These are phyloP conservation scores for Taiozyma onychis DNA, from an alignment of 1,139 yeast species.

Conservation along the genomic window DNA sequence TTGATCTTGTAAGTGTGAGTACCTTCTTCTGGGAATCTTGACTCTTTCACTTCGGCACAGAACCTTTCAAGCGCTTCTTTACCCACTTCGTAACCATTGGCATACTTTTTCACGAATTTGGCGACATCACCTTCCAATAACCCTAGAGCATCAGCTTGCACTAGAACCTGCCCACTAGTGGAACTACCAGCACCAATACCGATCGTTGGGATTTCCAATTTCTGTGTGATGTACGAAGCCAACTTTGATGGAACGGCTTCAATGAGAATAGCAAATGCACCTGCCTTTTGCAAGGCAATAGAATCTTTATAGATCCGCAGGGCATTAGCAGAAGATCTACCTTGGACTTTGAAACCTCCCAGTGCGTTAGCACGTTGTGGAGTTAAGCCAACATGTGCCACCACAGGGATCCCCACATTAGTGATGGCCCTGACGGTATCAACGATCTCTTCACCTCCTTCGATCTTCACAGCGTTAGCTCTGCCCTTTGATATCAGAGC, in stretches of 20 bases:
- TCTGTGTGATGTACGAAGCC: slow-evolving; percentile 59
- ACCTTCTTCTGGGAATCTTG: slow-evolving; percentile 54
- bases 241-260: slow-evolving; percentile 83
- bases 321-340: slow-evolving; percentile 52
- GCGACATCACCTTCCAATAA: slow-evolving; percentile 58
- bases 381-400: slow-evolving; percentile 90
- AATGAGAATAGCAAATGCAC: slow-evolving; percentile 68
- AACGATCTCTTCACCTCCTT: slow-evolving; percentile 63
- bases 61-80: slow-evolving; percentile 50
- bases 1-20: slow-evolving; percentile 70
- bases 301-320: slow-evolving; percentile 63
- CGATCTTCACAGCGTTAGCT: slow-evolving; percentile 80
- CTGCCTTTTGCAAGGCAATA: slow-evolving; percentile 62
- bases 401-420: slow-evolving; percentile 75
- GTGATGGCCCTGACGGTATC: slow-evolving; percentile 47
- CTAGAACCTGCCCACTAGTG: slow-evolving; percentile 88
- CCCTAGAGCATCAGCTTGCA: slow-evolving; percentile 79
- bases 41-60: slow-evolving; percentile 48
- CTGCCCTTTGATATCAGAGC: slow-evolving; percentile 52
- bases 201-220: slow-evolving; percentile 69
- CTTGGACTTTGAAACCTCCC: slow-evolving; percentile 90
- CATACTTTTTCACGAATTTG: slow-evolving; percentile 73
- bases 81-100: slow-evolving; percentile 44
- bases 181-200: slow-evolving; percentile 93
- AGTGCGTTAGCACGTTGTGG: slow-evolving; percentile 79